A percentile compares a stretch with the other conserved stretches of the same genome.
Evolutionary conservation across 139 green algal species (phyloP).

Genomic region (Desmodesmus armatus): DNA sequence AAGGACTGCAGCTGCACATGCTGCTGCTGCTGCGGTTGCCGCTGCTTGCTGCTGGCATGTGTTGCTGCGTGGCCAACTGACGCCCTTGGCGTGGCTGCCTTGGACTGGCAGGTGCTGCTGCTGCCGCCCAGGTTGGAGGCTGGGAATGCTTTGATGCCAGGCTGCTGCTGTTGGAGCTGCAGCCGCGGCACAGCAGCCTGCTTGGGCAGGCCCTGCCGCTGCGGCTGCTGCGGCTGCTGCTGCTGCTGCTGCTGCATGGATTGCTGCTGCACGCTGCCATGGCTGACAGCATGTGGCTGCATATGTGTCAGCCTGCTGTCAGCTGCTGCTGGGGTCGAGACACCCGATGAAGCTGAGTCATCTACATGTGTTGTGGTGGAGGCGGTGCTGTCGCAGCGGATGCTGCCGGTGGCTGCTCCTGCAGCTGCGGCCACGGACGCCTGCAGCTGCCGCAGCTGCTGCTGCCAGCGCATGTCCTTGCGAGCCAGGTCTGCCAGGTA

Average conservation of each 20-base stretch:
- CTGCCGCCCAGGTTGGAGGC: no score
- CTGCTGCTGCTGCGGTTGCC: constrained; percentile 43
- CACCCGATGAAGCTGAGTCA: background rate
- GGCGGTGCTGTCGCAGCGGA: background rate
- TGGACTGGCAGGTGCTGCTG: no score
- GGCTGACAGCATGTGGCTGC: constrained; percentile 1
- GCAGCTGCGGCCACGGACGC: no score
- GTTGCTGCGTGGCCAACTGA: no score
- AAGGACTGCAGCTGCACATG: constrained; percentile 42
- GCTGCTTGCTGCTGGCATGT: background rate
- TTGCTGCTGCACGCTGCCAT: background rate
- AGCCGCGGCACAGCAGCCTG: constrained; percentile 52
- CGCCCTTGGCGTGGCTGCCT: no score
- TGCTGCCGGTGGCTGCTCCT: constrained; percentile 22
- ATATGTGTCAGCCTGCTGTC: background rate
- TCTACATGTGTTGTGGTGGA: constrained; percentile 1
- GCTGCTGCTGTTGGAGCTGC: no score
- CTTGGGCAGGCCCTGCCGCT: background rate
- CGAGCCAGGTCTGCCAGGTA: constrained; percentile 66
- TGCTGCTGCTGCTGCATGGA: background rate
- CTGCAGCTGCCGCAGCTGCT: background rate
- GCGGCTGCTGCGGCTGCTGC: background rate
- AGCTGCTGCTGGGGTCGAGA: background rate
- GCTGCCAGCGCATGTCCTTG: background rate
- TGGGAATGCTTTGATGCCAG: no score